A percentile compares a stretch with the other conserved stretches of the same genome.
Conservation (phyloP, 2,329 filamentous ascomycete genomes). For the Laburnicola sp. region DNA sequence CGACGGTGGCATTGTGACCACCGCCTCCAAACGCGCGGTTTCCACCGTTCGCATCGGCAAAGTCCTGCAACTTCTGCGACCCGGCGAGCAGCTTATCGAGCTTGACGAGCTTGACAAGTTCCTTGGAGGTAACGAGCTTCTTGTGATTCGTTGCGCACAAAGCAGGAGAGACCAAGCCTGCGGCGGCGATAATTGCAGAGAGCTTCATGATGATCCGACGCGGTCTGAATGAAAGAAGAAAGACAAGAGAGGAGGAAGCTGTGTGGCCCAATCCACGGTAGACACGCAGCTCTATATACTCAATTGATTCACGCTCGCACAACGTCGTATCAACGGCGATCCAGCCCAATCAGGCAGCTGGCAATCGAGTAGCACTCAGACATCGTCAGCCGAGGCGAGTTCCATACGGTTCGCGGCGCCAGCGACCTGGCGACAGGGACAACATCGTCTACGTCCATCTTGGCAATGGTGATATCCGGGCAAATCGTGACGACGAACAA, state of each 20-base stretch:
- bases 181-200: slow-evolving; percentile 2
- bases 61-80: slow-evolving; percentile 39
- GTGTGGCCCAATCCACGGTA: background rate
- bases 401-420: background rate
- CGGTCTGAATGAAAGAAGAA: background rate
- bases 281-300: slow-evolving; percentile 6
- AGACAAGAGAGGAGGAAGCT: background rate
- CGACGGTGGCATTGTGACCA: slow-evolving; percentile 47
- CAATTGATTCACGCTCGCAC: background rate
- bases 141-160: slow-evolving; percentile 1
- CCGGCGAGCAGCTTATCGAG: slow-evolving; percentile 32
- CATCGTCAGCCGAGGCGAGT: slow-evolving; percentile 4
- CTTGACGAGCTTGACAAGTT: slow-evolving; percentile 23
- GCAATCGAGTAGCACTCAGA: background rate
- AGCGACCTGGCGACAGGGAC: slow-evolving; percentile 4
- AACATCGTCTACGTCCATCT: slow-evolving; percentile 4
- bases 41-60: slow-evolving; percentile 44
- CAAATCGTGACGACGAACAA: background rate
- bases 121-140: slow-evolving; percentile 6
- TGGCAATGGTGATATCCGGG: slow-evolving; percentile 5
- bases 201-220: background rate
- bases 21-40: slow-evolving; percentile 45
- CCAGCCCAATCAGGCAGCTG: slow-evolving; percentile 6
- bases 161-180: slow-evolving; percentile 4
- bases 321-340: background rate